Percentiles rank a stretch among this genome's conserved stretches.
Conservation (phyloP, 1,284 basidiomycete species). For the Sanghuangporus sanghuang region DNA sequence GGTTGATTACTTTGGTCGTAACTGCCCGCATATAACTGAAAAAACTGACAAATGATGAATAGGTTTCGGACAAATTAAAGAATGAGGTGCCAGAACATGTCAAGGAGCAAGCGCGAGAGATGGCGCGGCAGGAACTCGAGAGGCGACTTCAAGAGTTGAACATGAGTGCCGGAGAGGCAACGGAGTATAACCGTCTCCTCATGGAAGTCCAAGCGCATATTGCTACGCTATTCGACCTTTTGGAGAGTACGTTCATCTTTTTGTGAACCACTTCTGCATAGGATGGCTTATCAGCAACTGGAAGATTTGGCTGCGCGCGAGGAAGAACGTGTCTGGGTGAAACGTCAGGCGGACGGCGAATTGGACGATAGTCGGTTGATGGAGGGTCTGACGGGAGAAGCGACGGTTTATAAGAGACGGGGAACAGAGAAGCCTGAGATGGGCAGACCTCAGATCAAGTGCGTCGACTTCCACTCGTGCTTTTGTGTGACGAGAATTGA, state of each 20-base stretch:
- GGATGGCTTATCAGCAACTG: not conserved
- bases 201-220: conserved; percentile 54
- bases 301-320: conserved; percentile 60
- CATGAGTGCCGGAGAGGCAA: conserved; percentile 51
- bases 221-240: conserved; percentile 48
- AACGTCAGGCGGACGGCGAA: conserved; percentile 64
- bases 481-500: not conserved
- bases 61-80: conserved; percentile 50
- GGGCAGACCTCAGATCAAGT: conserved; percentile 65
- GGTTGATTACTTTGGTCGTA: conserved; percentile 25
- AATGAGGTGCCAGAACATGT: conserved; percentile 54
- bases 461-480: conserved; percentile 17
- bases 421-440: conserved; percentile 64
- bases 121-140: conserved; percentile 58
- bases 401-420: conserved; percentile 62
- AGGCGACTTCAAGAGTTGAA: conserved; percentile 56
- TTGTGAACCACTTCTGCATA: not conserved
- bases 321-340: conserved; percentile 64
- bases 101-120: conserved; percentile 55
- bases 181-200: conserved; percentile 47
- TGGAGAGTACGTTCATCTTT: conserved; percentile 44
- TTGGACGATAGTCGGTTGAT: conserved; percentile 61
- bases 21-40: not conserved
- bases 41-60: not conserved
- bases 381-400: conserved; percentile 61